Evolutionary conservation across 2,329 filamentous ascomycete species (phyloP).

Genomic region (Fonsecaea erecta): DNA sequence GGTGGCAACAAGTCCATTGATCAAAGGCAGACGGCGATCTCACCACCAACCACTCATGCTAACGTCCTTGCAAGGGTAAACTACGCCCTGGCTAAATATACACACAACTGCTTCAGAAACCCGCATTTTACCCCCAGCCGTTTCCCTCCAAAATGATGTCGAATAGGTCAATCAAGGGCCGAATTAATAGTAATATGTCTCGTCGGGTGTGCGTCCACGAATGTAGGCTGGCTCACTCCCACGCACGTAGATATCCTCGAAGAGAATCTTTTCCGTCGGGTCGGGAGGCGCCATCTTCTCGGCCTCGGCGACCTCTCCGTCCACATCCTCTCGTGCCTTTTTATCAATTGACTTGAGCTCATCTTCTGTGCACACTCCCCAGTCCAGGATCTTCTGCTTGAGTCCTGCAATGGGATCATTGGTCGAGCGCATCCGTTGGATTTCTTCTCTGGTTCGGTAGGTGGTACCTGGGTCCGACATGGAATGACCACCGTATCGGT

Average conservation of each 20-base stretch:
- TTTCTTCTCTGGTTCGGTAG: slow-evolving; percentile 98
- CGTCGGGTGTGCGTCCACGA: slow-evolving; percentile 83
- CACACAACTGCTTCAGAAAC: slow-evolving; percentile 20
- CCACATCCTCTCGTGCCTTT: slow-evolving; percentile 82
- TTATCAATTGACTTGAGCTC: slow-evolving; percentile 97
- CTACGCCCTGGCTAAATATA: slow-evolving; percentile 28
- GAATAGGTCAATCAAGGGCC: not conserved
- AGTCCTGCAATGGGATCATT: slow-evolving; percentile 97
- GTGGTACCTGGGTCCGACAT: slow-evolving; percentile 99
- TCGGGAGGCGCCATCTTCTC: slow-evolving; percentile 87
- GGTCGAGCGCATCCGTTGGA: slow-evolving; percentile 98
- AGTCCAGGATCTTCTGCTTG: slow-evolving; percentile 97
- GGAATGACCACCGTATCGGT: slow-evolving; percentile 98
- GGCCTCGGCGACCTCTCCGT: slow-evolving; percentile 85
- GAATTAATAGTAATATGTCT: slow-evolving; percentile 81
- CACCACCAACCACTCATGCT: slow-evolving; percentile 7
- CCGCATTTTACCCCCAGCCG: slow-evolving; percentile 9
- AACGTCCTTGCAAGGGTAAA: slow-evolving; percentile 11
- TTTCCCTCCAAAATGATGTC: slow-evolving; percentile 4
- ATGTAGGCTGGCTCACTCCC: slow-evolving; percentile 87
- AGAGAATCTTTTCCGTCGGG: slow-evolving; percentile 78
- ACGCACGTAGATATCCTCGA: slow-evolving; percentile 92
- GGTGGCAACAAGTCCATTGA: not conserved
- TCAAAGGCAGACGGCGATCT: not conserved
- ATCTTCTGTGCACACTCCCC: slow-evolving; percentile 87